Evolutionary conservation across 495 filamentous ascomycete genomes (phyloP).

Genomic region (Penicillium waksmanii): DNA sequence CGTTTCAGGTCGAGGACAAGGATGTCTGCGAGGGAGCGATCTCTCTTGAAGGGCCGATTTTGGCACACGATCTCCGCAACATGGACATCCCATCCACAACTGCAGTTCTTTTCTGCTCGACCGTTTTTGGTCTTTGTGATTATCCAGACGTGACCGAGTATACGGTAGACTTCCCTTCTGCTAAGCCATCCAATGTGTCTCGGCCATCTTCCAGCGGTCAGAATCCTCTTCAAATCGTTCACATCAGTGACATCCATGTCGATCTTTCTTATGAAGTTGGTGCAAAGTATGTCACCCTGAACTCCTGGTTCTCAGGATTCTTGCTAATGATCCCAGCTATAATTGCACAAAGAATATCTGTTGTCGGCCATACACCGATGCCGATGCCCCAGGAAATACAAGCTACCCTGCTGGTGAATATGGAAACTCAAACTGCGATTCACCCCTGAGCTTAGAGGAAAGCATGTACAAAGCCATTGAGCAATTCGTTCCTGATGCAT

Average conservation of each 20-base stretch:
- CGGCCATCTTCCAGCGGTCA: slow-evolving; percentile 49
- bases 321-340: slow-evolving; percentile 22
- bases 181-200: slow-evolving; percentile 38
- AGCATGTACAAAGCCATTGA: slow-evolving; percentile 56
- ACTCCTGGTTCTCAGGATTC: background rate
- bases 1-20: slow-evolving; percentile 38
- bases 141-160: slow-evolving; percentile 46
- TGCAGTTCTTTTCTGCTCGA: slow-evolving; percentile 49
- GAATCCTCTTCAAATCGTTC: slow-evolving; percentile 52
- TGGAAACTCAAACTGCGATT: slow-evolving; percentile 55
- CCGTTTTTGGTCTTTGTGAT: slow-evolving; percentile 54
- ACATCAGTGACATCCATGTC: slow-evolving; percentile 59
- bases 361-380: slow-evolving; percentile 52
- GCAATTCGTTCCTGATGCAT: slow-evolving; percentile 21
- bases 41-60: slow-evolving; percentile 50
- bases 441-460: slow-evolving; percentile 52
- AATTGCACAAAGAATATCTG: slow-evolving; percentile 60
- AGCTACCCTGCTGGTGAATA: slow-evolving; percentile 47
- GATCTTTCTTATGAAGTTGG: slow-evolving; percentile 54
- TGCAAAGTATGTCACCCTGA: slow-evolving; percentile 29
- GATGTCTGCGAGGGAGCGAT: slow-evolving; percentile 55
- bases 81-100: slow-evolving; percentile 51
- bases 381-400: slow-evolving; percentile 46
- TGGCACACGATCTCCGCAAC: slow-evolving; percentile 49
- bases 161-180: slow-evolving; percentile 47